These are phyloP conservation scores for Copromyces sp. DNA, from an alignment of 495 filamentous ascomycete genomes.

Conservation along the genomic window DNA sequence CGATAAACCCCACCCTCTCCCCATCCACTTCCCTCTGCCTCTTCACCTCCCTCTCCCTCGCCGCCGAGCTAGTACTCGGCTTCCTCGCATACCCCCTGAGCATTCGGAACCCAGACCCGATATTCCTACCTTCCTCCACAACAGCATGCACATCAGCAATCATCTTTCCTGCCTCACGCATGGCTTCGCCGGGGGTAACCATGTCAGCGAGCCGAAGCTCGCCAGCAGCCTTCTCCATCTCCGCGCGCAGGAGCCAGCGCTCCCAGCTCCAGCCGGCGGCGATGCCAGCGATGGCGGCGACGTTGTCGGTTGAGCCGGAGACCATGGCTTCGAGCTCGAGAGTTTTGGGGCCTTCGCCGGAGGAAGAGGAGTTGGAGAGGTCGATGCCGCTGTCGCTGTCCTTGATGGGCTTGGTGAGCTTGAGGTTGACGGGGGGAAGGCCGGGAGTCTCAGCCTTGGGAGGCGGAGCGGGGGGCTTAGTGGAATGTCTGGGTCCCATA, in stretches of 20 bases:
- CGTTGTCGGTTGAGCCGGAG: constrained; percentile 59
- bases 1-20: not conserved
- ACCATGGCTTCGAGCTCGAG: constrained; percentile 57
- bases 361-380: constrained; percentile 15
- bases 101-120: constrained; percentile 75
- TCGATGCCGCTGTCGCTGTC: constrained; percentile 23
- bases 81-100: constrained; percentile 87
- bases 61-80: constrained; percentile 29
- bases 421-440: not conserved
- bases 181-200: constrained; percentile 32
- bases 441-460: not conserved
- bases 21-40: constrained; percentile 3
- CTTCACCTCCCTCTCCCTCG: not conserved
- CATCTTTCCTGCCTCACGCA: constrained; percentile 40
- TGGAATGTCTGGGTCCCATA: constrained; percentile 56
- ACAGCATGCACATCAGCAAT: constrained; percentile 71
- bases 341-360: constrained; percentile 16
- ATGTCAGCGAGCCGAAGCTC: constrained; percentile 44
- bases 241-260: constrained; percentile 82
- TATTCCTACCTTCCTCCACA: constrained; percentile 72
- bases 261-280: constrained; percentile 92
- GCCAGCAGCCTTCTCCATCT: constrained; percentile 69
- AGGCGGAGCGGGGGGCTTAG: constrained; percentile 22
- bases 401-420: not conserved
- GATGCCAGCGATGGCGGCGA: constrained; percentile 66